Percentiles rank a stretch among this genome's conserved stretches.
These are phyloP conservation scores for Aspergillus pseudotamarii DNA, from an alignment of 2,329 filamentous ascomycete species.

Conservation along the genomic window DNA sequence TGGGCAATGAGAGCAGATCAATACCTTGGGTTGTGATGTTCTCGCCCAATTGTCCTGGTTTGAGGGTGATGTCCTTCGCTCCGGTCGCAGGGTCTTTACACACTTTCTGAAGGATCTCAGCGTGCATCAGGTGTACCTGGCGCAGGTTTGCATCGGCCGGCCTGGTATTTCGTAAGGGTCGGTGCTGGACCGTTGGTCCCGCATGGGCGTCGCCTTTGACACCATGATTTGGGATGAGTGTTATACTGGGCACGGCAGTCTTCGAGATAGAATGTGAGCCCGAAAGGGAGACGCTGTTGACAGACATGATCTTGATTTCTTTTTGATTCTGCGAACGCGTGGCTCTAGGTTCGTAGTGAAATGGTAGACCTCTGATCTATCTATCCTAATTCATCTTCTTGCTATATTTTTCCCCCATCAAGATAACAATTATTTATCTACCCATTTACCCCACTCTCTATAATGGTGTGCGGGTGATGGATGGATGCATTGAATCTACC, in stretches of 20 bases:
- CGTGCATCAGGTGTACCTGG: not conserved
- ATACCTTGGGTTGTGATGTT: conserved; percentile 18
- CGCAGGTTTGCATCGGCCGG: not conserved
- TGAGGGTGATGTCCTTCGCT: not conserved
- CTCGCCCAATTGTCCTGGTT: conserved; percentile 10
- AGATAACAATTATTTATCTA: not conserved
- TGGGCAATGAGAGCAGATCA: conserved; percentile 8
- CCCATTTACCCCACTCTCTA: not conserved
- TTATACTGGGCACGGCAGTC: not conserved
- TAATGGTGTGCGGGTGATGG: not conserved
- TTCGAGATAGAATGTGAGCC: not conserved
- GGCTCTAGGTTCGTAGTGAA: not conserved
- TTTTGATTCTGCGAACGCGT: not conserved
- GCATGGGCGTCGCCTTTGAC: not conserved
- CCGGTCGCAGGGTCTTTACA: not conserved
- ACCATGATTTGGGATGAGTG: not conserved
- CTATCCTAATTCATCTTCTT: not conserved
- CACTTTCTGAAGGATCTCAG: not conserved
- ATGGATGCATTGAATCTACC: not conserved
- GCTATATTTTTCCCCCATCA: not conserved
- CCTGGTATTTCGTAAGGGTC: not conserved
- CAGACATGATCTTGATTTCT: not conserved
- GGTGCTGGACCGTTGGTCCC: not conserved
- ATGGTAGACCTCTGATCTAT: not conserved
- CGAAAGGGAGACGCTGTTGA: not conserved